Conservation (phyloP, 208 protist genomes). For the Strigomonas culicis region DNA sequence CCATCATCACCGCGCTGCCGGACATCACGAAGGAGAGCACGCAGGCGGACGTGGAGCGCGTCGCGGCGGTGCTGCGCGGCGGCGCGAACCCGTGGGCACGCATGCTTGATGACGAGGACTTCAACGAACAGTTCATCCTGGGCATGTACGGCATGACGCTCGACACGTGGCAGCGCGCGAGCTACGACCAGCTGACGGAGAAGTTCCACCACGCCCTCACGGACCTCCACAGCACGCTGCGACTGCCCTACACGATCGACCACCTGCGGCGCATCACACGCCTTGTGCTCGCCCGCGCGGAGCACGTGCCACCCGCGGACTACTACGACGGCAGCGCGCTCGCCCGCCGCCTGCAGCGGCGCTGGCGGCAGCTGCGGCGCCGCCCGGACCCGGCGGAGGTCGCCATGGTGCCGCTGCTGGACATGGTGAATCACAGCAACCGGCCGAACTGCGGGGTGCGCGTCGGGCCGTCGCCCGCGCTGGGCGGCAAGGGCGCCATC, state of each 20-base stretch:
- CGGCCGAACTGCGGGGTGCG: conserved; percentile 73
- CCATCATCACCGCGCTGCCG: conserved; percentile 62
- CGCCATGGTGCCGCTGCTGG: conserved; percentile 70
- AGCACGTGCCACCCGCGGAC: conserved; percentile 66
- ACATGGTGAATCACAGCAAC: conserved; percentile 89
- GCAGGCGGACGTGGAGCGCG: conserved; percentile 33
- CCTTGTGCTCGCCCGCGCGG: conserved; percentile 70
- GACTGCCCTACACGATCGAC: conserved; percentile 69
- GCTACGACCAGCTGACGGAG: conserved; percentile 81
- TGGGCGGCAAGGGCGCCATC: conserved; percentile 53
- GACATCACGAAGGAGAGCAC: conserved; percentile 46
- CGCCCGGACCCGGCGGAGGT: conserved; percentile 45
- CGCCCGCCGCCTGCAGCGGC: conserved; percentile 35
- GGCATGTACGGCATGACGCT: conserved; percentile 90
- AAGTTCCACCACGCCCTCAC: conserved; percentile 63
- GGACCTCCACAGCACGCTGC: conserved; percentile 47
- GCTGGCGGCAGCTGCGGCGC: conserved; percentile 29
- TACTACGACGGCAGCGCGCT: conserved; percentile 54
- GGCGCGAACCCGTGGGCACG: conserved; percentile 77
- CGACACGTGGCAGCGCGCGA: conserved; percentile 83
- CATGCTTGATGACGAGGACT: conserved; percentile 89
- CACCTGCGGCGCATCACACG: conserved; percentile 80
- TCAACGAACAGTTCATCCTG: conserved; percentile 84
- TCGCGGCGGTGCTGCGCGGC: conserved; percentile 34
- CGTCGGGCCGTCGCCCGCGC: conserved; percentile 48